Conservation (phyloP, 148 eudicot species). For the Arctostaphylos glauca region DNA sequence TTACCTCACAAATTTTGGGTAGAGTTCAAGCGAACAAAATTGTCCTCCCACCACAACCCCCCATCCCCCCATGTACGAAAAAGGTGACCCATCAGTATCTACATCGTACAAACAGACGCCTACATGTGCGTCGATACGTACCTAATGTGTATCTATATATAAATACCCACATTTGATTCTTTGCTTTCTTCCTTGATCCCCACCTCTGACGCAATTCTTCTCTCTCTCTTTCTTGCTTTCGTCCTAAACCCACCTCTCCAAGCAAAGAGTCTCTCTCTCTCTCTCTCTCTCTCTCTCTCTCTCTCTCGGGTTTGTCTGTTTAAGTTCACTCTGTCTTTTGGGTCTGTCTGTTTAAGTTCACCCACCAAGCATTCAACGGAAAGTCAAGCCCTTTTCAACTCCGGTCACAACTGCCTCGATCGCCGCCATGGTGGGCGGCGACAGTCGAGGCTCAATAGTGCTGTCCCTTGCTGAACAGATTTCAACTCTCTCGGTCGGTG, state of each 20-base stretch:
- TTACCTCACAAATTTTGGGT: too few species aligned
- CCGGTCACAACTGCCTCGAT: conserved; percentile 5
- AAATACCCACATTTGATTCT: not conserved
- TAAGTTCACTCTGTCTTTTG: not conserved
- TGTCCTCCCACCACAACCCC: too few species aligned
- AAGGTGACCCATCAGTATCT: too few species aligned
- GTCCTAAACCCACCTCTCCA: not conserved
- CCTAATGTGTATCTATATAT: not conserved
- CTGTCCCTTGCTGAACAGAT: not conserved
- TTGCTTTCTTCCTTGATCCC: not conserved
- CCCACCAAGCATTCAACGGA: not conserved
- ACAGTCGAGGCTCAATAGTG: not conserved
- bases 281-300: not conserved
- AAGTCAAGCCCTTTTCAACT: not conserved
- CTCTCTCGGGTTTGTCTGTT: not conserved
- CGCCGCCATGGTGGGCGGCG: conserved; percentile 17
- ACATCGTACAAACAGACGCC: too few species aligned
- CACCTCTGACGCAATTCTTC: conserved; percentile 8
- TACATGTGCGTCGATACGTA: too few species aligned
- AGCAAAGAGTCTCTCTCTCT: not conserved
- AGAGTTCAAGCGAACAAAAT: too few species aligned
- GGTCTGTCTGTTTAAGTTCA: not conserved
- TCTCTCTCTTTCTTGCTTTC: not conserved
- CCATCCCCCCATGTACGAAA: too few species aligned
- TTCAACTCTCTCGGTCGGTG: conserved; percentile 4